phyloP scores from a whole-genome alignment of 2,329 filamentous ascomycete genomes.

The Beauveria sp. region DNA sequence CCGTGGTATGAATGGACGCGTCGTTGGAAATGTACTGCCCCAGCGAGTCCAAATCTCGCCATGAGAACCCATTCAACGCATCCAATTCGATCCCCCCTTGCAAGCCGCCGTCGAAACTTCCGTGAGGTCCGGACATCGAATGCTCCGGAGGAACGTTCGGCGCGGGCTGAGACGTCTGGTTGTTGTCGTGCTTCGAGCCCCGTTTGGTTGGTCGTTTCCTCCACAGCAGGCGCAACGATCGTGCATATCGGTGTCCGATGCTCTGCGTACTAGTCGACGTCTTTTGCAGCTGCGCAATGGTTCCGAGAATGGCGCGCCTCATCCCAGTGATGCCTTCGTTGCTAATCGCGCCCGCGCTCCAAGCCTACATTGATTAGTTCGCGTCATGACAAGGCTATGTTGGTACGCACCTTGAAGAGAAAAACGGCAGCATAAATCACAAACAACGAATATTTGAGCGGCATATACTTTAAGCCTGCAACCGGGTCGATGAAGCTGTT shows the following conservation, averaged over 20 bases:
- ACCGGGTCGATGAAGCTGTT: conserved; percentile 53
- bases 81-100: conserved; percentile 30
- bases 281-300: conserved; percentile 51
- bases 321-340: conserved; percentile 46
- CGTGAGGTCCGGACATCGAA: background rate
- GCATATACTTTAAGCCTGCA: conserved; percentile 55
- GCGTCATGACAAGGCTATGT: background rate
- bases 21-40: conserved; percentile 41
- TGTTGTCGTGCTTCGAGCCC: conserved; percentile 12
- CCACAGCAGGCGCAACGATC: conserved; percentile 54
- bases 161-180: conserved; percentile 17
- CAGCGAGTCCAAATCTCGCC: conserved; percentile 52
- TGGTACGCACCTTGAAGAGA: conserved; percentile 48
- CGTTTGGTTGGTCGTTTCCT: conserved; percentile 25
- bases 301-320: conserved; percentile 48
- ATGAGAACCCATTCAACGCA: conserved; percentile 50
- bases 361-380: conserved; percentile 29
- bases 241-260: conserved; percentile 53
- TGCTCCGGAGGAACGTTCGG: conserved; percentile 22
- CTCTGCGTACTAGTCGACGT: conserved; percentile 51
- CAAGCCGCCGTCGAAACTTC: conserved; percentile 13
- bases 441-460: conserved; percentile 54
- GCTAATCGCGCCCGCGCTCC: conserved; percentile 52
- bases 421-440: conserved; percentile 58
- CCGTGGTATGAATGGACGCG: conserved; percentile 16